These are phyloP conservation scores for Colletotrichum sojae DNA, from an alignment of 2,329 filamentous ascomycete species.

Conservation along the genomic window DNA sequence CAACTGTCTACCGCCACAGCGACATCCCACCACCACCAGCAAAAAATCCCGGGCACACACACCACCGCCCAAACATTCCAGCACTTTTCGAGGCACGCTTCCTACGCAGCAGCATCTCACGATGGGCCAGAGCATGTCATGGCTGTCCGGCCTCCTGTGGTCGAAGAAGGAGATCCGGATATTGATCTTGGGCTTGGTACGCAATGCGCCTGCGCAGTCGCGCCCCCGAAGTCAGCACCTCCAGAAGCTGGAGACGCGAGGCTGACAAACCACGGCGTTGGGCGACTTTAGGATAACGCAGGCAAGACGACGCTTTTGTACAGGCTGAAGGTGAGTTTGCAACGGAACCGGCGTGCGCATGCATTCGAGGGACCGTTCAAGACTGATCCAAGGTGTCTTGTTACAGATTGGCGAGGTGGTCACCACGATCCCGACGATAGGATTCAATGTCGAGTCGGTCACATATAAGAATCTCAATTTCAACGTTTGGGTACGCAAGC, in stretches of 20 bases:
- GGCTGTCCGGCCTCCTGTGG: slow-evolving; percentile 83
- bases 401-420: slow-evolving; percentile 95
- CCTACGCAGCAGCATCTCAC: slow-evolving; percentile 48
- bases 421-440: slow-evolving; percentile 98
- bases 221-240: slow-evolving; percentile 14
- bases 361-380: background rate
- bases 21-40: slow-evolving; percentile 17
- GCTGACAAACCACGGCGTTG: slow-evolving; percentile 34
- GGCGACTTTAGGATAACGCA: slow-evolving; percentile 83
- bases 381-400: slow-evolving; percentile 35
- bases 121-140: slow-evolving; percentile 77
- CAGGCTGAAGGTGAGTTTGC: slow-evolving; percentile 82
- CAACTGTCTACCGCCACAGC: slow-evolving; percentile 23
- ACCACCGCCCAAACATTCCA: background rate
- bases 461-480: slow-evolving; percentile 99
- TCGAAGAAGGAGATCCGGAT: slow-evolving; percentile 98
- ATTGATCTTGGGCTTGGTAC: slow-evolving; percentile 91
- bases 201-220: slow-evolving; percentile 48
- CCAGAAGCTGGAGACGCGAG: slow-evolving; percentile 22
- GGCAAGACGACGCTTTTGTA: slow-evolving; percentile 98
- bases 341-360: background rate
- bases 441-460: slow-evolving; percentile 99
- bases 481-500: slow-evolving; percentile 88
- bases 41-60: background rate
- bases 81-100: background rate